phyloP scores from a whole-genome alignment of 306 rosid genomes.

The Quercus wislizeni region DNA sequence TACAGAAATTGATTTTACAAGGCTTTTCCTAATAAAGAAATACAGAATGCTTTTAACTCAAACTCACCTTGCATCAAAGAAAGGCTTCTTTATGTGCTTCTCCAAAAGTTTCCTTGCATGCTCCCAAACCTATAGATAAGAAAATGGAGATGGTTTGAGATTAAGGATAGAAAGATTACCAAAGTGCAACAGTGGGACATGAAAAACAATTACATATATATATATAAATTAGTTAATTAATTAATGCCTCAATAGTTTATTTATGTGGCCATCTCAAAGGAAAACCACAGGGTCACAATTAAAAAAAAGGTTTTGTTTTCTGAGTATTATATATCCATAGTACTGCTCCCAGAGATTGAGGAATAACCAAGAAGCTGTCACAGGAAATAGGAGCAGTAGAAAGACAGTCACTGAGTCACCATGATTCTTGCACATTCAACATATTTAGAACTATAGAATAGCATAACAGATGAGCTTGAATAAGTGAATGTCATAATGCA shows the following conservation, averaged over 20 bases:
- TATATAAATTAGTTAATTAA: too few species aligned
- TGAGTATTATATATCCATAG: too few species aligned
- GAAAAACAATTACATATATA: too few species aligned
- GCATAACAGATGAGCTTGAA: neutral
- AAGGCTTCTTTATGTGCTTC: constrained; percentile 77
- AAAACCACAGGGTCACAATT: too few species aligned
- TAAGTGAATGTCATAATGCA: neutral
- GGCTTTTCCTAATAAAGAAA: neutral
- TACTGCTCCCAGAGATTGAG: too few species aligned
- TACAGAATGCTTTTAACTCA: constrained; percentile 3
- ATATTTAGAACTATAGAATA: neutral
- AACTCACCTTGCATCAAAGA: constrained; percentile 70
- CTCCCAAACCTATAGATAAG: constrained; percentile 68
- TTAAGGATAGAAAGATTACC: neutral
- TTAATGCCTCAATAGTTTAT: too few species aligned
- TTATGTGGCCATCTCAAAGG: too few species aligned
- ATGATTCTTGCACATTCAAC: neutral
- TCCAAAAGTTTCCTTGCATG: constrained; percentile 96
- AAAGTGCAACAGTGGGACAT: constrained; percentile 12
- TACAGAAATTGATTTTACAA: neutral
- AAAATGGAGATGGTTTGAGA: constrained; percentile 14
- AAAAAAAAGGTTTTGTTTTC: too few species aligned
- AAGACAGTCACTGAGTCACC: neutral
- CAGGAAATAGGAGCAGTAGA: neutral
- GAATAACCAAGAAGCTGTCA: too few species aligned